A percentile compares a stretch with the other conserved stretches of the same genome.
These are phyloP conservation scores for Metrosideros polymorpha DNA, from an alignment of 441 rosid species.

Conservation along the genomic window DNA sequence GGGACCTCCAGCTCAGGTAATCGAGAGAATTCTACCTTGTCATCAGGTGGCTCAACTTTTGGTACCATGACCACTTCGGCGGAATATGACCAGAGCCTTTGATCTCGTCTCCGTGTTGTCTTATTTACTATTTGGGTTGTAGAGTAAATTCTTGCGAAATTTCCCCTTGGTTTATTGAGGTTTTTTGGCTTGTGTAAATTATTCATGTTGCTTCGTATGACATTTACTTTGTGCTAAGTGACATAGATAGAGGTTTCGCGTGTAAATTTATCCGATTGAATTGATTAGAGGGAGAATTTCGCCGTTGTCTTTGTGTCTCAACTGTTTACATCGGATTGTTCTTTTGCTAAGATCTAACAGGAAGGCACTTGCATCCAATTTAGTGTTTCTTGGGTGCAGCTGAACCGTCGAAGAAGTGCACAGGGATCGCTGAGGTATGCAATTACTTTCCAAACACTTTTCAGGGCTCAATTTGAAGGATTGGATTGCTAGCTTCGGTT, in stretches of 20 bases:
- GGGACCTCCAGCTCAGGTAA: constrained; percentile 35
- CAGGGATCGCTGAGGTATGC: neutral
- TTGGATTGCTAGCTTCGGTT: neutral
- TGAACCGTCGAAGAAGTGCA: neutral
- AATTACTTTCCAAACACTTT: neutral
- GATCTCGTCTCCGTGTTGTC: neutral
- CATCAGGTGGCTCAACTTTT: constrained; percentile 25
- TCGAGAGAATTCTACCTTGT: constrained; percentile 28
- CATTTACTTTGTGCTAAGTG: neutral
- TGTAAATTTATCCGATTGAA: neutral
- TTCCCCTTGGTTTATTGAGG: neutral
- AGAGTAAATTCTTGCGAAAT: neutral
- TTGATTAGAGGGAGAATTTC: neutral
- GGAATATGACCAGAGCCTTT: constrained; percentile 13
- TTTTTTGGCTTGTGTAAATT: neutral
- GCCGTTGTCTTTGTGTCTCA: neutral
- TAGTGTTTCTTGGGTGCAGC: neutral
- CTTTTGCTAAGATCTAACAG: neutral
- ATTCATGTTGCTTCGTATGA: neutral
- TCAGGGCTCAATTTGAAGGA: neutral
- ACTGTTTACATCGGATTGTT: neutral
- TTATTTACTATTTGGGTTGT: neutral
- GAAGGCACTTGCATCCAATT: neutral
- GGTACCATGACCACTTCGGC: constrained; percentile 21
- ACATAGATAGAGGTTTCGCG: neutral